A percentile compares a stretch with the other conserved stretches of the same genome.
Evolutionary conservation across 2,329 filamentous ascomycete genomes (phyloP).

Genomic region (Hirsutella thompsonii): DNA sequence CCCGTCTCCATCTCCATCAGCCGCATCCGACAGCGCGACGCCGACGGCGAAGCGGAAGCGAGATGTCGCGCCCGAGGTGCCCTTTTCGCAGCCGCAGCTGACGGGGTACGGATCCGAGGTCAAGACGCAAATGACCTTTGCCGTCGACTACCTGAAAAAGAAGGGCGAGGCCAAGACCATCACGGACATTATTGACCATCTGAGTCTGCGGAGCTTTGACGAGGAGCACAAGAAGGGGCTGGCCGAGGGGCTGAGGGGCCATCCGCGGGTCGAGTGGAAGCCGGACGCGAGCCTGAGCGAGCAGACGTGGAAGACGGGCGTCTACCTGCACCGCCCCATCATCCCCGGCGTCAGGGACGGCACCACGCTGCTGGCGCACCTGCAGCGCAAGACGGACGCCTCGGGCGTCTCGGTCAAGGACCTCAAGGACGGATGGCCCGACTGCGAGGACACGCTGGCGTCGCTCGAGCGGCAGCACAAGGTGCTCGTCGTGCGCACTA

Average conservation of each 20-base stretch:
- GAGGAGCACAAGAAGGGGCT: constrained; percentile 52
- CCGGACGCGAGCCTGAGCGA: constrained; percentile 46
- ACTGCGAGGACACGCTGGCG: constrained; percentile 67
- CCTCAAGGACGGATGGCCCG: constrained; percentile 90
- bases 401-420: constrained; percentile 76
- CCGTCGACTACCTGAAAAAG: constrained; percentile 69
- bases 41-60: constrained; percentile 51
- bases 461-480: constrained; percentile 66
- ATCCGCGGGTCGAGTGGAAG: constrained; percentile 44
- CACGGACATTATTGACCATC: constrained; percentile 65
- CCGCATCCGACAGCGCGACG: constrained; percentile 46
- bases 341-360: constrained; percentile 68
- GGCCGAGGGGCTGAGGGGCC: constrained; percentile 52
- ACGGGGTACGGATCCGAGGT: constrained; percentile 68
- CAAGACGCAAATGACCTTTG: constrained; percentile 79
- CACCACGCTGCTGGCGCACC: constrained; percentile 63
- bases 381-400: constrained; percentile 72
- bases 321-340: constrained; percentile 72
- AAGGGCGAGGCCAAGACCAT: constrained; percentile 58
- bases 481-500: constrained; percentile 76
- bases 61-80: constrained; percentile 37
- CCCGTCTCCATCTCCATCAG: constrained; percentile 50
- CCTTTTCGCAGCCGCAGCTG: constrained; percentile 64
- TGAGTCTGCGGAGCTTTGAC: constrained; percentile 54
- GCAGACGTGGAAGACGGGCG: constrained; percentile 54